Evolutionary conservation across 306 rosid species (phyloP).

Genomic region (Prunus davidiana): DNA sequence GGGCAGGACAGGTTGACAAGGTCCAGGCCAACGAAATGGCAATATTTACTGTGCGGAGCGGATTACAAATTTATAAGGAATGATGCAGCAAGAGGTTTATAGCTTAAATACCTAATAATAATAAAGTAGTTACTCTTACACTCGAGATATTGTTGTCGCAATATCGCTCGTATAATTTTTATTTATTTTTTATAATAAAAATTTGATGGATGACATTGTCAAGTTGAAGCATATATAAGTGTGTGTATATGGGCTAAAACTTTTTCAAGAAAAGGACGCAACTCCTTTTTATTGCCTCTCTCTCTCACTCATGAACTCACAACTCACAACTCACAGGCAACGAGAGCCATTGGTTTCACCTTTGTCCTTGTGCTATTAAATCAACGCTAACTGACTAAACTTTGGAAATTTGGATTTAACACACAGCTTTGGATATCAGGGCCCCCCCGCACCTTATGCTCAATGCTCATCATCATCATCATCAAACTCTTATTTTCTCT

Average conservation of each 20-base stretch:
- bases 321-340: neutral
- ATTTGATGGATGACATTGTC: slow-evolving; percentile 1
- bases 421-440: neutral
- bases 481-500: neutral
- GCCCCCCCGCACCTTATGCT: neutral
- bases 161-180: too few species aligned
- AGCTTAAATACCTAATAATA: too few species aligned
- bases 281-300: neutral
- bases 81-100: too few species aligned
- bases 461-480: neutral
- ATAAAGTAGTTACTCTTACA: too few species aligned
- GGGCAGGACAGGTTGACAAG: slow-evolving; percentile 1
- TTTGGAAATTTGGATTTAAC: slow-evolving; percentile 2
- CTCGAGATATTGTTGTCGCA: too few species aligned
- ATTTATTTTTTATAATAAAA: too few species aligned
- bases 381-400: neutral
- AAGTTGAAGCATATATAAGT: neutral
- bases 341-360: slow-evolving; percentile 21
- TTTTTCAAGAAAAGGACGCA: slow-evolving; percentile 13
- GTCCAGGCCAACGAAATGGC: neutral
- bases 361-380: neutral
- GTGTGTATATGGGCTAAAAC: neutral
- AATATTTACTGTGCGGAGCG: too few species aligned
- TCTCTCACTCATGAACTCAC: neutral
- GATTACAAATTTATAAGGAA: too few species aligned